Evolutionary conservation across 345 rosid species (phyloP), one percentile per base, ranked within the genome.

Genomic region (Acer saccharum): DNA sequence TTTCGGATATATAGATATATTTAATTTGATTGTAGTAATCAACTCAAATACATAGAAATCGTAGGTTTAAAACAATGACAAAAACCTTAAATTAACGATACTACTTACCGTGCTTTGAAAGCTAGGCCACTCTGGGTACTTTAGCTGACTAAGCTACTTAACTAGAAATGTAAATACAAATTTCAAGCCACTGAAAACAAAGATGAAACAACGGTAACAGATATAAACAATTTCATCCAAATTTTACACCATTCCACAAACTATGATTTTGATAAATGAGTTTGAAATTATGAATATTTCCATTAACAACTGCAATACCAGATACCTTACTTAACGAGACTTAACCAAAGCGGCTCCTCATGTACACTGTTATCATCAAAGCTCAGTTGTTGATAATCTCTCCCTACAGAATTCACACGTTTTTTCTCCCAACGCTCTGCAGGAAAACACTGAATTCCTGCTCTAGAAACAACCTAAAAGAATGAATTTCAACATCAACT

Each of bases 81-180:
- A 43, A 7, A 43, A 9, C 46, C 46, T 7, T 43, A 43, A 43
- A 52, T 6, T 14, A 41, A 57, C 23, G n/a, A 21, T 23, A 5
- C 39, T 0, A 64, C 88, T 65, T 84, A 94, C 97, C 66, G 97
- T 94, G 90, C 76, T 85, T 67, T 80, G 84, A 65, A 88, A 90
- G 81, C 93, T 81, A 44, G 94, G 96, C 94, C 98, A 94, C 79
- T 94, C 97, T 73, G 90, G 87, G 87, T 87, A 88, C 85, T 88
- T 94, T 25, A 94, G 89, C 84, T 92, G 93, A 66, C 95, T 76
- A 20, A 97, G 98, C 73, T 94, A 97, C 92, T 87, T 95, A 66
- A 54, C 78, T 78, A 94, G 84, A 81, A 94, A 92, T 18, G 64
- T 27, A 27, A 84, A 79, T 73, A 25, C 27, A 25, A 25, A 25